Percentiles rank a stretch among this genome's conserved stretches.
Conservation (phyloP, 108 stramenopile species). For the Aurantiochytrium sp. region DNA sequence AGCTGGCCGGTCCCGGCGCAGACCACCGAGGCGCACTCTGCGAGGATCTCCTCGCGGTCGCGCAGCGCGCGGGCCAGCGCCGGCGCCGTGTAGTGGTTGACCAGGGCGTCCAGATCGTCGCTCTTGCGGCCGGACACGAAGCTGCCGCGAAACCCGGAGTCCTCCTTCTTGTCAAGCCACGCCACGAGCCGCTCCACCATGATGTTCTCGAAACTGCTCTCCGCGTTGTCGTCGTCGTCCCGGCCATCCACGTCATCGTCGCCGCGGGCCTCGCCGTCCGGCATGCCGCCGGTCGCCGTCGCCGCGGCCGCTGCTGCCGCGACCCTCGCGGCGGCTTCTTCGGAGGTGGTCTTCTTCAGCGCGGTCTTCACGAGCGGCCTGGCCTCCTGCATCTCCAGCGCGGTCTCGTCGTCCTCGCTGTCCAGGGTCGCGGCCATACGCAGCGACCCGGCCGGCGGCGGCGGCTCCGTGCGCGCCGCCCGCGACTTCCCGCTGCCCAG, state of each 20-base stretch:
- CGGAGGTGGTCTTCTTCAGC: no score
- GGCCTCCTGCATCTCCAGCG: neutral
- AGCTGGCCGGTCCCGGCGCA: slow-evolving; percentile 33
- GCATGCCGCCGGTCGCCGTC: no score
- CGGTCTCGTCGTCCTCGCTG: neutral
- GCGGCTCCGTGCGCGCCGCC: neutral
- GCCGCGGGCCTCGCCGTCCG: no score
- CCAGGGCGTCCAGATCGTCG: slow-evolving; percentile 43
- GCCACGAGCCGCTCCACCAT: neutral
- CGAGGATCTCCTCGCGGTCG: slow-evolving; percentile 47
- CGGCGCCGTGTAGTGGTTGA: slow-evolving; percentile 50
- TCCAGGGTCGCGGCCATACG: neutral
- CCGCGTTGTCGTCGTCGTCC: neutral
- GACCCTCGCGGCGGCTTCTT: no score
- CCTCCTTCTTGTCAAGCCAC: slow-evolving; percentile 23
- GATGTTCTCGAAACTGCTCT: neutral
- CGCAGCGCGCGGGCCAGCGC: slow-evolving; percentile 49
- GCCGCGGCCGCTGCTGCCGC: no score
- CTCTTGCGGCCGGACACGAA: slow-evolving; percentile 36
- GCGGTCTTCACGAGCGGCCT: neutral
- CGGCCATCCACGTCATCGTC: neutral
- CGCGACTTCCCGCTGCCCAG: no score
- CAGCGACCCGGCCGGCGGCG: neutral
- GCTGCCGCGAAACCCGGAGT: neutral
- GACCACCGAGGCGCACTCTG: slow-evolving; percentile 42